Base-by-base conservation (phyloP, 2,329 filamentous ascomycete genomes). In the Torrubiellomyces zombiae region DNA sequence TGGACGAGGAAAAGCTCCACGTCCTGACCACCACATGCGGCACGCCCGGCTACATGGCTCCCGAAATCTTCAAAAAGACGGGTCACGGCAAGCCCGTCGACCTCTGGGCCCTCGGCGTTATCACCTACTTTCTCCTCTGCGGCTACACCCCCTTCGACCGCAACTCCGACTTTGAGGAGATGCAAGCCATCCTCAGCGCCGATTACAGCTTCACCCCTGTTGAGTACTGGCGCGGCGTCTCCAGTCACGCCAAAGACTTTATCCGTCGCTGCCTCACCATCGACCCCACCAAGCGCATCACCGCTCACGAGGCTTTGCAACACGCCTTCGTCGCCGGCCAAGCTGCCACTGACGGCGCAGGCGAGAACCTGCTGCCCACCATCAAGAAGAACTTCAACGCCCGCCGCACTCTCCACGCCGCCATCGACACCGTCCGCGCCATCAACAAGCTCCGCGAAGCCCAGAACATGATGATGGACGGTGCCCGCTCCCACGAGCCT, bases 1-100 rank as follows among this genome's bases (percentile, higher is more conserved):
- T 98, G 86, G 89, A 98, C 45, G 89, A 95, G 54, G 83, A 94
- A 53, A 81, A 93, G 47, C 95, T 95, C 52, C 89, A 95, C 47
- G 86, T 95, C 16, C 59, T 98, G 33, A 98, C 89, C 8, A 98
- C 89, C 1, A 98, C 89, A 2, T 98, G 89, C 48, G 89, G 89
- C 31, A 98, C 89, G 2, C 89, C 89, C 4, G 89, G 89, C 24
- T 98, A 98, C 55, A 98, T 98, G 89, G 89, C 89, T 3, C 89
- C 89, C 13, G 89, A 98, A 51, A 98, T 98, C 43, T 98, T 98
- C 58, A 93, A 93, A 53, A 98, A 98, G 62, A 85, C 78, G 6
- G 89, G 89, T 14, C 89, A 98, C 49, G 89, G 89, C 34, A 98
- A 95, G 54, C 85, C 89, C 38, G 89, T 98, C 26, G 89, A 98